Conservation (phyloP, 768 basidiomycete species). For the Mycena polygramma region DNA sequence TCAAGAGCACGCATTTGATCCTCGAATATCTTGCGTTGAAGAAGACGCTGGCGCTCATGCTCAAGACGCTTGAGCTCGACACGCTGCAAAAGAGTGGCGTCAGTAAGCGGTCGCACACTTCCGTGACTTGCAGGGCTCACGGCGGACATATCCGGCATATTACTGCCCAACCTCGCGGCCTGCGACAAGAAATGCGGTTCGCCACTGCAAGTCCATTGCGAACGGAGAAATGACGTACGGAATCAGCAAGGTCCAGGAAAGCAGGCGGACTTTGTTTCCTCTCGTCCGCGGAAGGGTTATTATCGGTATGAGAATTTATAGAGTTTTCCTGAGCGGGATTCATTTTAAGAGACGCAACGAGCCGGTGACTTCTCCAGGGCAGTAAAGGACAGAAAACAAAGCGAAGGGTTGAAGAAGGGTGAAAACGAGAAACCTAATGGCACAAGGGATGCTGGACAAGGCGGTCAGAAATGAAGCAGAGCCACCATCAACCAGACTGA, state of each 20-base stretch:
- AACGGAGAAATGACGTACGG: conserved; percentile 66
- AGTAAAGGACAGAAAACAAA: conserved; percentile 70
- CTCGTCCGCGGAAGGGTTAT: conserved; percentile 74
- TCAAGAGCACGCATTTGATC: conserved; percentile 97
- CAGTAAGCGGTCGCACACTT: conserved; percentile 22
- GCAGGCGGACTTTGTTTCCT: conserved; percentile 91
- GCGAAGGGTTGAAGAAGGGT: conserved; percentile 58
- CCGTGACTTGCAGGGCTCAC: conserved; percentile 60
- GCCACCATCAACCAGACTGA: conserved; percentile 51
- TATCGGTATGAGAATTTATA: conserved; percentile 75
- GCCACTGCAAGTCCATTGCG: conserved; percentile 30
- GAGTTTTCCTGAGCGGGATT: conserved; percentile 77
- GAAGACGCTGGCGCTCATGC: conserved; percentile 89
- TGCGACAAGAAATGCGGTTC: conserved; percentile 48
- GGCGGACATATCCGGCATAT: conserved; percentile 88
- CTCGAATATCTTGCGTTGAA: conserved; percentile 93
- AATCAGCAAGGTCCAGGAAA: conserved; percentile 94
- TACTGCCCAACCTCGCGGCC: conserved; percentile 88
- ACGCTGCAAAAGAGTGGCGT: conserved; percentile 63
- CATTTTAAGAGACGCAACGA: conserved; percentile 68
- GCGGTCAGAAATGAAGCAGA: conserved; percentile 42
- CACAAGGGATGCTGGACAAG: conserved; percentile 71
- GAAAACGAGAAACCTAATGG: conserved; percentile 73
- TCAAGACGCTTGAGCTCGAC: conserved; percentile 92
- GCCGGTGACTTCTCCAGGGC: conserved; percentile 65